A percentile compares a stretch with the other conserved stretches of the same genome.
Conservation (phyloP, 345 rosid species). For the Lagerstroemia speciosa region DNA sequence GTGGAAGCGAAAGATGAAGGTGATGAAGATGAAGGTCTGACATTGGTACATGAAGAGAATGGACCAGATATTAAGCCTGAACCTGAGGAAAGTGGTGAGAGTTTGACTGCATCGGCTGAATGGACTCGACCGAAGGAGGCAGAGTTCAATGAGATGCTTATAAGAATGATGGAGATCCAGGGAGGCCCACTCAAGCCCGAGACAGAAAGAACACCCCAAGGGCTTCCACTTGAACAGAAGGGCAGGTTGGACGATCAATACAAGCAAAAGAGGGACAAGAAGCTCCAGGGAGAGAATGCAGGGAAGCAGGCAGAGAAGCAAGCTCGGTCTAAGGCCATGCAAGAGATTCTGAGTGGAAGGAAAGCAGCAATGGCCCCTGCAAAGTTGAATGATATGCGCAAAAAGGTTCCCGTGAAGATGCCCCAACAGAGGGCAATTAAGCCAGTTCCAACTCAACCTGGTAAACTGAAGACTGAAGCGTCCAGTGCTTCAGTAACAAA, state of each 20-base stretch:
- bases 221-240: slow-evolving; percentile 28
- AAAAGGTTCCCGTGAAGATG: slow-evolving; percentile 24
- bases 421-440: slow-evolving; percentile 20
- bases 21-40: slow-evolving; percentile 5
- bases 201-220: slow-evolving; percentile 17
- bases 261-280: slow-evolving; percentile 51
- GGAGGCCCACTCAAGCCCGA: slow-evolving; percentile 17
- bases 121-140: slow-evolving; percentile 47
- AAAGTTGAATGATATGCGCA: slow-evolving; percentile 24
- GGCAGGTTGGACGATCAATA: slow-evolving; percentile 49
- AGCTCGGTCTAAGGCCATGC: slow-evolving; percentile 40
- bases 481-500: slow-evolving; percentile 23
- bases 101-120: slow-evolving; percentile 27
- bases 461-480: slow-evolving; percentile 28
- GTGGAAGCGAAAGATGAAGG: slow-evolving; percentile 22
- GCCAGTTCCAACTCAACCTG: slow-evolving; percentile 28
- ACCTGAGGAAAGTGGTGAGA: slow-evolving; percentile 25
- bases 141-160: slow-evolving; percentile 44
- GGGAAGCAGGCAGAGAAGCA: slow-evolving; percentile 42
- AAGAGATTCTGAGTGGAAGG: slow-evolving; percentile 34
- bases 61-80: slow-evolving; percentile 15
- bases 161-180: slow-evolving; percentile 35
- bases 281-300: slow-evolving; percentile 46
- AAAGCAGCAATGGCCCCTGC: slow-evolving; percentile 39
- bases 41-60: slow-evolving; percentile 14